phyloP scores from a whole-genome alignment of 2,329 filamentous ascomycete genomes.

The Fonsecaea pugnacius region DNA sequence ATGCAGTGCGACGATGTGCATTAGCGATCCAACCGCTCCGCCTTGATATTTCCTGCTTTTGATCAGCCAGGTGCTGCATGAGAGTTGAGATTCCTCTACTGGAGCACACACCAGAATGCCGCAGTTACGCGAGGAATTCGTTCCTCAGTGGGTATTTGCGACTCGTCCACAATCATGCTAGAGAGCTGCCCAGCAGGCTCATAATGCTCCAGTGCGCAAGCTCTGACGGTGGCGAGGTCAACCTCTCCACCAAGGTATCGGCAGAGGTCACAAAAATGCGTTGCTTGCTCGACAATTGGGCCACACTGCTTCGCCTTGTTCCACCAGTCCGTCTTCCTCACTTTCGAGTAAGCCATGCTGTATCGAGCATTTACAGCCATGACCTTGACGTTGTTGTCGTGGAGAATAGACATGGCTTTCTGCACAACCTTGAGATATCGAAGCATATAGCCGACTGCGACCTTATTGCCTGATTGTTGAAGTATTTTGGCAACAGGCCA shows the following conservation, averaged over 20 bases:
- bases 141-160: not conserved
- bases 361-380: conserved; percentile 15
- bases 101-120: not conserved
- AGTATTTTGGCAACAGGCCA: not conserved
- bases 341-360: conserved; percentile 11
- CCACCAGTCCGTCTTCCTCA: conserved; percentile 14
- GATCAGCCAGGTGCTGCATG: not conserved
- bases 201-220: conserved; percentile 1
- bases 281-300: conserved; percentile 10
- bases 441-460: conserved; percentile 7
- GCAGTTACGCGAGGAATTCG: conserved; percentile 6
- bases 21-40: not conserved
- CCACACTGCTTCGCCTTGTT: conserved; percentile 14
- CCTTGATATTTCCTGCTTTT: conserved; percentile 4
- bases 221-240: conserved; percentile 8
- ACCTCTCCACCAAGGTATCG: conserved; percentile 16
- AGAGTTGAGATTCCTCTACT: not conserved
- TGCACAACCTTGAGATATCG: conserved; percentile 7
- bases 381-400: conserved; percentile 1
- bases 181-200: not conserved
- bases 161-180: conserved; percentile 3
- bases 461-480: not conserved
- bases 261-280: conserved; percentile 15
- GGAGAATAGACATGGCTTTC: conserved; percentile 9
- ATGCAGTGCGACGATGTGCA: conserved; percentile 7